Conservation (phyloP, 164 flowering plant species). For the Vitis amurensis region DNA sequence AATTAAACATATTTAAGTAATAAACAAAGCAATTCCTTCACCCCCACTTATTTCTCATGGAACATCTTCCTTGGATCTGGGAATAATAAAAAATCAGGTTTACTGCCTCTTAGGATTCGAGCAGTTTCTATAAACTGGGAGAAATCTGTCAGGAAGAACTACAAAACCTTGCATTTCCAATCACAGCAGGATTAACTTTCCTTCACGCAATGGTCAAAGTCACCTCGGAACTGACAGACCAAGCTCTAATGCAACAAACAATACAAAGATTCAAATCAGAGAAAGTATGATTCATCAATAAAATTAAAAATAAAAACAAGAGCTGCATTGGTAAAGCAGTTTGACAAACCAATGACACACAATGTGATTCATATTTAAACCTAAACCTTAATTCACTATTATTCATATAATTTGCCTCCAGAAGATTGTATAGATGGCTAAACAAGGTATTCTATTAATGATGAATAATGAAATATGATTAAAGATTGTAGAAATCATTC, state of each 20-base stretch:
- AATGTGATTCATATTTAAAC: background rate
- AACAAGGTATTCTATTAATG: background rate
- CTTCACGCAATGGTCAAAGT: slow-evolving; percentile 15
- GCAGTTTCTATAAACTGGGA: slow-evolving; percentile 4
- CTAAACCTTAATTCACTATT: background rate
- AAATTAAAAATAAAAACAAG: background rate
- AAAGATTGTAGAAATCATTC: background rate
- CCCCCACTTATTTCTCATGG: slow-evolving; percentile 4
- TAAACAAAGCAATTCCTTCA: background rate
- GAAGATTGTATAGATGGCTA: background rate
- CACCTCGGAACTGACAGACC: slow-evolving; percentile 90
- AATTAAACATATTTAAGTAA: background rate
- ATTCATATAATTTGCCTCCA: background rate
- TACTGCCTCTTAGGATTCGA: background rate
- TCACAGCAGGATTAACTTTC: slow-evolving; percentile 4
- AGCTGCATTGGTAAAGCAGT: background rate
- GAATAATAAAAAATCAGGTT: slow-evolving; percentile 11
- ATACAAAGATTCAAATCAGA: slow-evolving; percentile 21
- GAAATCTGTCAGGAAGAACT: background rate
- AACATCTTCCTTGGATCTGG: background rate
- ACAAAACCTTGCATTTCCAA: slow-evolving; percentile 14
- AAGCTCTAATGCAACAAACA: slow-evolving; percentile 49
- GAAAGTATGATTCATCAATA: background rate
- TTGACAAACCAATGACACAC: slow-evolving; percentile 1
- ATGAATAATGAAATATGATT: background rate